Percentiles rank a stretch among this genome's conserved stretches.
Evolutionary conservation across 805 yeast species (phyloP).

Genomic region (Zygosaccharomyces bailii): DNA sequence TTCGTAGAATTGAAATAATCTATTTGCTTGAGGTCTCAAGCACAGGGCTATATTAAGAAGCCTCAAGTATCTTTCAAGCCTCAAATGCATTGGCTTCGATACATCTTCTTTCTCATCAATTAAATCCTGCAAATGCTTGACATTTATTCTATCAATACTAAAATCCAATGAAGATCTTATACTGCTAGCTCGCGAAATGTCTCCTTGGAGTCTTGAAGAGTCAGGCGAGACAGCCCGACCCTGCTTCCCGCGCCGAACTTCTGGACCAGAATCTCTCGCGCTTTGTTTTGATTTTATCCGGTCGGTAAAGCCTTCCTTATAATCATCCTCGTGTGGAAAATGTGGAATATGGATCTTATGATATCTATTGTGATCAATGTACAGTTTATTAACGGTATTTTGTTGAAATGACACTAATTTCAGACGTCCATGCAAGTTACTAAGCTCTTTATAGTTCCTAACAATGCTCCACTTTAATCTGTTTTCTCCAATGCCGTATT

Average conservation of each 20-base stretch:
- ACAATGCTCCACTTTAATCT: constrained; percentile 76
- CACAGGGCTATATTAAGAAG: constrained; percentile 56
- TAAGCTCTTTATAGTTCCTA: constrained; percentile 67
- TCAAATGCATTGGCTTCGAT: constrained; percentile 28
- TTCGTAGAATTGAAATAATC: constrained; percentile 82
- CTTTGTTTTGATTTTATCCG: constrained; percentile 5
- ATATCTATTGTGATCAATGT: constrained; percentile 27
- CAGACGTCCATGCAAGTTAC: constrained; percentile 65
- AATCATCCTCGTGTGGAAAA: constrained; percentile 30
- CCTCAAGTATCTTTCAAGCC: constrained; percentile 65
- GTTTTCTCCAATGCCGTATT: constrained; percentile 83
- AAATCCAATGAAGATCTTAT: constrained; percentile 20
- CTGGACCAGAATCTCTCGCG: constrained; percentile 1
- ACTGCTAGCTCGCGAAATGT: constrained; percentile 11
- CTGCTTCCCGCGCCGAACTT: background rate
- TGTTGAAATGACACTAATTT: constrained; percentile 51
- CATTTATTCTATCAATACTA: constrained; percentile 21
- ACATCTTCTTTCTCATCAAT: constrained; percentile 29
- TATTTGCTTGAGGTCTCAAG: constrained; percentile 76
- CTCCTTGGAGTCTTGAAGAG: constrained; percentile 7
- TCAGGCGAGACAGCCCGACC: background rate
- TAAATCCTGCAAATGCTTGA: constrained; percentile 32
- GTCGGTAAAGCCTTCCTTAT: constrained; percentile 7
- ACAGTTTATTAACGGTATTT: constrained; percentile 32
- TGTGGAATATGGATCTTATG: constrained; percentile 29